Evolutionary conservation across 1,139 yeast species (phyloP).

Genomic region (Yarrowia galli): DNA sequence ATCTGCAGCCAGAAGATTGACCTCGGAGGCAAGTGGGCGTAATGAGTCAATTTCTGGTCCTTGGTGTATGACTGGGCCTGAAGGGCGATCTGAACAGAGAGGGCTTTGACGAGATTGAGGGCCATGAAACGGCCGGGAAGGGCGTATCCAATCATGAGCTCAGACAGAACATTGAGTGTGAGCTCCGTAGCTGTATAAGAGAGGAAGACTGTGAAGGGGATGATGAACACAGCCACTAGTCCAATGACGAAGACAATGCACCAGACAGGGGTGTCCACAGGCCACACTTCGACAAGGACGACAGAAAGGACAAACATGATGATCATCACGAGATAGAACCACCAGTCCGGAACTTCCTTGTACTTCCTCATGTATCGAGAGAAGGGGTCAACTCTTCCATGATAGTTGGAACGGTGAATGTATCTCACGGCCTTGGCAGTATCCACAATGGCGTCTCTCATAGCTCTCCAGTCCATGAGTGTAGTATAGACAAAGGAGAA

Average conservation of each 20-base stretch:
- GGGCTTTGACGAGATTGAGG: constrained; percentile 63
- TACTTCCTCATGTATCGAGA: not conserved
- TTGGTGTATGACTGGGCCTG: constrained; percentile 65
- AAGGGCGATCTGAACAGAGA: constrained; percentile 64
- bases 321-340: constrained; percentile 5
- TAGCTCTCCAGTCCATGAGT: constrained; percentile 44
- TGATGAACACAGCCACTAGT: constrained; percentile 61
- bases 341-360: constrained; percentile 28
- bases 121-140: constrained; percentile 70
- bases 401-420: constrained; percentile 42
- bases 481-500: constrained; percentile 43
- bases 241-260: constrained; percentile 64
- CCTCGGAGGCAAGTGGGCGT: constrained; percentile 62
- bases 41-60: constrained; percentile 64
- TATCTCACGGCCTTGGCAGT: constrained; percentile 33
- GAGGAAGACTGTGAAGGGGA: constrained; percentile 58
- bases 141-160: constrained; percentile 67
- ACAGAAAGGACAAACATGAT: constrained; percentile 8
- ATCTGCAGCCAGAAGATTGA: constrained; percentile 65
- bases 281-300: constrained; percentile 51
- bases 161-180: constrained; percentile 65
- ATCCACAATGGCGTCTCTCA: constrained; percentile 43
- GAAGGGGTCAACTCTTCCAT: constrained; percentile 9
- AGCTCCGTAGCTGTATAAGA: constrained; percentile 61
- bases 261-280: constrained; percentile 59